Evolutionary conservation across 768 basidiomycete species (phyloP).

Genomic region (Mycena galericulata): DNA sequence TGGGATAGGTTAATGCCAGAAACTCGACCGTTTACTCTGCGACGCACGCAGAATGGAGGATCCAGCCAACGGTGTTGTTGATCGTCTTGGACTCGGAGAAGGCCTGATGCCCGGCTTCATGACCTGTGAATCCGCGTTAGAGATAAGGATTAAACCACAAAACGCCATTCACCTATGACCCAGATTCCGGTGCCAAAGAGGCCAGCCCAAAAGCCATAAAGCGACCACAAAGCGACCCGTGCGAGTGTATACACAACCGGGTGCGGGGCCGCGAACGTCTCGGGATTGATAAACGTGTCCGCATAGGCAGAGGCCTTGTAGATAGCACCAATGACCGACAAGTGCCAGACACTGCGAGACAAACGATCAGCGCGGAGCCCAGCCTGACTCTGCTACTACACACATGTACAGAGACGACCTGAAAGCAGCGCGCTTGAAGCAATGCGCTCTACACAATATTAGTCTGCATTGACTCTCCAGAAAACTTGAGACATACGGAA

Average conservation of each 20-base stretch:
- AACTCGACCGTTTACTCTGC: constrained; percentile 55
- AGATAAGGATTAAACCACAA: too few relatives aligned
- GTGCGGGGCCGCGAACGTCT: constrained; percentile 62
- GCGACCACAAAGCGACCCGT: constrained; percentile 77
- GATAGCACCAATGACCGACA: constrained; percentile 72
- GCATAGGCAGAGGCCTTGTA: constrained; percentile 77
- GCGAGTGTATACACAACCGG: constrained; percentile 74
- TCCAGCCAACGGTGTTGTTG: constrained; percentile 94
- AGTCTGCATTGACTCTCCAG: neutral
- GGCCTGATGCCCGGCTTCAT: constrained; percentile 96
- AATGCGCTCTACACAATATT: constrained; percentile 69
- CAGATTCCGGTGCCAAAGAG: constrained; percentile 93
- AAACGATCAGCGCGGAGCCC: neutral
- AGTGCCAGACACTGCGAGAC: constrained; percentile 64
- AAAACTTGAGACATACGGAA: constrained; percentile 69
- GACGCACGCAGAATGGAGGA: constrained; percentile 79
- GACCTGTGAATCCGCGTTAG: constrained; percentile 60
- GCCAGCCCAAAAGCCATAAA: constrained; percentile 86
- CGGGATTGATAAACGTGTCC: constrained; percentile 71
- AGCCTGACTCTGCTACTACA: neutral
- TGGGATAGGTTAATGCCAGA: constrained; percentile 32
- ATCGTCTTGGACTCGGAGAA: constrained; percentile 93
- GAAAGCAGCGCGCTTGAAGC: constrained; percentile 91
- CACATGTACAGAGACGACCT: constrained; percentile 85
- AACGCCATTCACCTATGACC: constrained; percentile 33